phyloP scores from a whole-genome alignment of 1,284 basidiomycete genomes.

The Thelephora terrestris region DNA sequence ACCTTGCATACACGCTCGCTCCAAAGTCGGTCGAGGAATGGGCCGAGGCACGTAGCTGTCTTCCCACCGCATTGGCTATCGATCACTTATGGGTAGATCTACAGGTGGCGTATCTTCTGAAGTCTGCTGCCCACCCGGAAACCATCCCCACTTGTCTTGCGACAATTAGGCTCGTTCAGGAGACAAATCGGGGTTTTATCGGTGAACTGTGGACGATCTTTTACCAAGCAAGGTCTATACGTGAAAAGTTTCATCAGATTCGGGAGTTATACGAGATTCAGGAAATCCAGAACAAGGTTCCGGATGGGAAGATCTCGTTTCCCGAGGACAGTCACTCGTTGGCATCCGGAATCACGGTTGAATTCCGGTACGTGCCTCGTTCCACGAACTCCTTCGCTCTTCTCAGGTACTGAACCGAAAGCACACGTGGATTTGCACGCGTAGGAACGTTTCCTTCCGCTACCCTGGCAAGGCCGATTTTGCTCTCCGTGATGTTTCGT shows the following conservation, averaged over 20 bases:
- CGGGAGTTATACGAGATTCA: slow-evolving; percentile 58
- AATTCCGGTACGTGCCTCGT: slow-evolving; percentile 41
- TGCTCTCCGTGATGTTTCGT: slow-evolving; percentile 26
- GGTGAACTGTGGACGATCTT: slow-evolving; percentile 42
- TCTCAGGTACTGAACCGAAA: too few species aligned
- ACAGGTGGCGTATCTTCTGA: slow-evolving; percentile 40
- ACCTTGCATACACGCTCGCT: too few species aligned
- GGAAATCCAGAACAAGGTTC: slow-evolving; percentile 50
- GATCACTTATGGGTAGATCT: too few species aligned
- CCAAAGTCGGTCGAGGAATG: too few species aligned
- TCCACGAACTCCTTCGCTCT: background rate
- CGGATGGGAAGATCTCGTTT: slow-evolving; percentile 46
- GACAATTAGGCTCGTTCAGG: slow-evolving; percentile 59
- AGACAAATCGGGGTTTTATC: slow-evolving; percentile 47
- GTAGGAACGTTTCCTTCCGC: slow-evolving; percentile 29
- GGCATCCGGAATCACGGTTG: slow-evolving; percentile 47
- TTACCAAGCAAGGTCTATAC: slow-evolving; percentile 46
- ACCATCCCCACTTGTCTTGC: slow-evolving; percentile 66
- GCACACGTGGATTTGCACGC: background rate
- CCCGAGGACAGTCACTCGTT: slow-evolving; percentile 52
- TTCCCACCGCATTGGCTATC: too few species aligned
- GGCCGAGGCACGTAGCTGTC: too few species aligned
- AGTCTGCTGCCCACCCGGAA: slow-evolving; percentile 58
- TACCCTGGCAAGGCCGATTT: slow-evolving; percentile 22
- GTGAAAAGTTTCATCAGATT: slow-evolving; percentile 46